A percentile compares a stretch with the other conserved stretches of the same genome.
These are phyloP conservation scores for Dioszegia hungarica DNA, from an alignment of 768 basidiomycete genomes.

Conservation along the genomic window DNA sequence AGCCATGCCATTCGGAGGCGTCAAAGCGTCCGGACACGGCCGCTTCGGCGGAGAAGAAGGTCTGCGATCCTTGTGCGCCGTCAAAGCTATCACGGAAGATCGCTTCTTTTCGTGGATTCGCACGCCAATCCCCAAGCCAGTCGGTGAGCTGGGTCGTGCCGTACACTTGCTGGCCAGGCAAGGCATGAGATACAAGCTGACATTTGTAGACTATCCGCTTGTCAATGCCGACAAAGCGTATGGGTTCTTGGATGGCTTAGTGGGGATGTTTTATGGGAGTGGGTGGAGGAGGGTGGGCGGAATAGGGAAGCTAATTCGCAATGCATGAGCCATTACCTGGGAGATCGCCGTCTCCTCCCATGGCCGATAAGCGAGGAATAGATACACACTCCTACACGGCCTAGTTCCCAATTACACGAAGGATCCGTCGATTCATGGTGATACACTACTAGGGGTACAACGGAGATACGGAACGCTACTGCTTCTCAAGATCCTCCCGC, in stretches of 20 bases:
- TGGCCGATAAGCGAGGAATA: too few relatives aligned
- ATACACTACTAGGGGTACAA: too few relatives aligned
- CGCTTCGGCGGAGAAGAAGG: slow-evolving; percentile 95
- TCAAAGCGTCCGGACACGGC: slow-evolving; percentile 85
- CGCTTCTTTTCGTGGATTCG: slow-evolving; percentile 76
- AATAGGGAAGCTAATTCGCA: slow-evolving; percentile 14
- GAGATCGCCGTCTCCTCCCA: too few relatives aligned
- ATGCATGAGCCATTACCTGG: not conserved
- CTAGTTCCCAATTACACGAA: too few relatives aligned
- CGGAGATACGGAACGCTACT: not conserved
- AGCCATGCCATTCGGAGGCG: slow-evolving; percentile 91
- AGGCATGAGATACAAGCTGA: not conserved
- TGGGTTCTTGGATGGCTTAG: slow-evolving; percentile 38
- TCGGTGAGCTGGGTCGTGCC: slow-evolving; percentile 52
- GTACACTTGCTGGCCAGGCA: not conserved
- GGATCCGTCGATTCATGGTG: too few relatives aligned
- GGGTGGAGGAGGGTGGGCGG: slow-evolving; percentile 17
- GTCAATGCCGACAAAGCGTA: slow-evolving; percentile 14
- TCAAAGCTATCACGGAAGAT: slow-evolving; percentile 82
- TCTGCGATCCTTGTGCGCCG: slow-evolving; percentile 75
- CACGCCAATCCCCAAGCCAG: slow-evolving; percentile 74
- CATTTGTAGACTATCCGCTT: not conserved
- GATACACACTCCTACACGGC: too few relatives aligned
- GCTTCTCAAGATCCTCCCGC: not conserved
- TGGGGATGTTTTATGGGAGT: slow-evolving; percentile 34